A percentile compares a stretch with the other conserved stretches of the same genome.
Evolutionary conservation across 768 basidiomycete species (phyloP).

Genomic region (Coprinopsis strossmayeri): DNA sequence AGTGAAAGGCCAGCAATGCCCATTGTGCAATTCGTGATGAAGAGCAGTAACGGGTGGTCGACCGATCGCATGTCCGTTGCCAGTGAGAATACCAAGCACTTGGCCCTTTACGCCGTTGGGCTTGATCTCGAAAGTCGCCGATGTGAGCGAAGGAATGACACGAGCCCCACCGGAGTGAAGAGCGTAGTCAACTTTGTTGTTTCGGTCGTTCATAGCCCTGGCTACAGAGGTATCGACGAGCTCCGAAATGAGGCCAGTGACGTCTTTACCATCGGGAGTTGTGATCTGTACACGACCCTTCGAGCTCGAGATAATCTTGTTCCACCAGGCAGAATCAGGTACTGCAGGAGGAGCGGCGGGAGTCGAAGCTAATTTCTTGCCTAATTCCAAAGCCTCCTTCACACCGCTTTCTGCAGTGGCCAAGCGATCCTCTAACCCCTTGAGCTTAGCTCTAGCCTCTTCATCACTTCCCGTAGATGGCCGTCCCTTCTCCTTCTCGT

Average conservation of each 20-base stretch:
- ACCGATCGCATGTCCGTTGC: constrained; percentile 59
- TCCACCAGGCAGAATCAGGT: constrained; percentile 54
- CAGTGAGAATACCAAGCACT: constrained; percentile 51
- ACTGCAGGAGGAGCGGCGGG: constrained; percentile 15
- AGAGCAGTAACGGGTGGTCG: constrained; percentile 80
- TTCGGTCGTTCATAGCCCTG: constrained; percentile 61
- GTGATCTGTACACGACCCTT: constrained; percentile 56
- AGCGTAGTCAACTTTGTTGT: constrained; percentile 83
- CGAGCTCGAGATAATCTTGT: constrained; percentile 42
- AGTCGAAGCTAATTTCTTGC: constrained; percentile 27
- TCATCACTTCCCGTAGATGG: constrained; percentile 34
- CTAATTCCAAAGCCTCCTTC: constrained; percentile 65
- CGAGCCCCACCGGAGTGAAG: constrained; percentile 76
- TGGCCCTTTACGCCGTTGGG: constrained; percentile 44
- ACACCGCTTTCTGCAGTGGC: constrained; percentile 55
- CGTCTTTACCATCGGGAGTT: constrained; percentile 66
- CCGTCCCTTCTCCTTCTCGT: constrained; percentile 19
- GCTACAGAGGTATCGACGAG: constrained; percentile 75
- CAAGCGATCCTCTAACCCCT: constrained; percentile 56
- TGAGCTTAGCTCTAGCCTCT: constrained; percentile 49
- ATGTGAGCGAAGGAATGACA: constrained; percentile 78
- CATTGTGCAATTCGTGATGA: constrained; percentile 78
- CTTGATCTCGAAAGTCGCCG: constrained; percentile 64
- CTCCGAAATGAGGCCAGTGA: constrained; percentile 59
- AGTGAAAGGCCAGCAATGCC: constrained; percentile 91